These are phyloP conservation scores for Paramecium sexaurelia DNA, from an alignment of 73 alveolate species.

Conservation along the genomic window DNA sequence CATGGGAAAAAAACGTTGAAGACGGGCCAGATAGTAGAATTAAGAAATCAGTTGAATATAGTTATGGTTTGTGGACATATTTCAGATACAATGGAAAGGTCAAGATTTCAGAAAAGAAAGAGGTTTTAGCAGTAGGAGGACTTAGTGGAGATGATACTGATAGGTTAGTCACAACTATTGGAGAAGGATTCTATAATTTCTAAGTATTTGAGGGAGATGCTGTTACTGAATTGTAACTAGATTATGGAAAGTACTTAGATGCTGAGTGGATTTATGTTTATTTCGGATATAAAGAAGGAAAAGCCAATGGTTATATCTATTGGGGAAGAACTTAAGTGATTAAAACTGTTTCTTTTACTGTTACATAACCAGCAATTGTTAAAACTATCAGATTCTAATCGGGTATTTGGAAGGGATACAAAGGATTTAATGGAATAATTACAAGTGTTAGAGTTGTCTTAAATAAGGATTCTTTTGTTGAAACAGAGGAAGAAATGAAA, in stretches of 20 bases:
- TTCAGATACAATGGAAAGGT: conserved; percentile 37
- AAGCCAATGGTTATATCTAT: neutral
- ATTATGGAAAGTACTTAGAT: conserved; percentile 32
- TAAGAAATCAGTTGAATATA: conserved; percentile 19
- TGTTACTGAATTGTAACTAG: neutral
- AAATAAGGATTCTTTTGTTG: neutral
- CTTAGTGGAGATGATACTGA: neutral
- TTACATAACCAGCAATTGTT: neutral
- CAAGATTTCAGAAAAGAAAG: conserved; percentile 31
- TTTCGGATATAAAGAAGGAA: conserved; percentile 46
- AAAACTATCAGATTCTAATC: neutral
- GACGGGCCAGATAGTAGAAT: conserved; percentile 5
- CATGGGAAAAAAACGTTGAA: neutral
- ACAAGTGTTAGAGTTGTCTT: conserved; percentile 18
- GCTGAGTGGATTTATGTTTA: conserved; percentile 42
- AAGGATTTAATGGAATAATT: conserved; percentile 20
- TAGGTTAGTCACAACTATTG: neutral
- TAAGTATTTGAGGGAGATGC: neutral
- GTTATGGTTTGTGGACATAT: conserved; percentile 55
- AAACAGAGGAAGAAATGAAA: neutral
- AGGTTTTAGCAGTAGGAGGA: neutral
- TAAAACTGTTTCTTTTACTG: neutral
- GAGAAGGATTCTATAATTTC: conserved; percentile 46
- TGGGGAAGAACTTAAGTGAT: neutral
- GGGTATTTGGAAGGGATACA: neutral